Evolutionary conservation across 345 rosid species (phyloP), one percentile per base, ranked within the genome.

Genomic region (Eucalyptus erythrocorys): DNA sequence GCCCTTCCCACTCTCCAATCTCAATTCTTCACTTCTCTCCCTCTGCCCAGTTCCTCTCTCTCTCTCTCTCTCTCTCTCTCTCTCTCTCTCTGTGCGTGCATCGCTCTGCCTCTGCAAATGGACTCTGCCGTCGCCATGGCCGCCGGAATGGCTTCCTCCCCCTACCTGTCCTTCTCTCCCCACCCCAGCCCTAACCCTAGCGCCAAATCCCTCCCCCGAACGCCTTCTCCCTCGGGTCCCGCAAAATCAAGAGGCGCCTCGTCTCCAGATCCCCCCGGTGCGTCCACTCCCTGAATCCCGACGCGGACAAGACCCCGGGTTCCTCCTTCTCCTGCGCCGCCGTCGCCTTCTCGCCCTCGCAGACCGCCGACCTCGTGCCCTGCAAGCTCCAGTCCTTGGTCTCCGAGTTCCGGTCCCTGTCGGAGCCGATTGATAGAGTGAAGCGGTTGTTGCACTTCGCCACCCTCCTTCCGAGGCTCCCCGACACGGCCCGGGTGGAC

Each of bases 391-490:
- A 91, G 30, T 88, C 91, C 43, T 84, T 98, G 87, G 90, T 95
- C 85, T 32, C 93, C 85, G 99, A 98, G 90, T 97, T 96, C 87
- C 92, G 93, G 87, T 94, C 98, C 88, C 88, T 95, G 19, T 16
- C 94, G 30, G 94, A 93, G 48, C 91, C 98, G 49, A 48, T 93
- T 32, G 97, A 96, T 91, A 93, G 98, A 47, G 93, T 97, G 55
- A 95, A 94, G 91, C 95, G 97, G 89, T 92, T 98, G 89, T 92
- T 98, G 50, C 94, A 91, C 82, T 92, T 94, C 88, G 96, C 98
- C 34, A 88, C 89, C 40, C 91, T 94, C 48, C 94, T 97, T 85
- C 93, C 96, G 87, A 91, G 91, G 9, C 92, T 97, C 57, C 93
- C 93, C 19, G 95, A 93, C 26, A 91, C 95, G 3, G 94, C 95